Conservation (phyloP, 306 rosid genomes). For the Canavalia gladiata region DNA sequence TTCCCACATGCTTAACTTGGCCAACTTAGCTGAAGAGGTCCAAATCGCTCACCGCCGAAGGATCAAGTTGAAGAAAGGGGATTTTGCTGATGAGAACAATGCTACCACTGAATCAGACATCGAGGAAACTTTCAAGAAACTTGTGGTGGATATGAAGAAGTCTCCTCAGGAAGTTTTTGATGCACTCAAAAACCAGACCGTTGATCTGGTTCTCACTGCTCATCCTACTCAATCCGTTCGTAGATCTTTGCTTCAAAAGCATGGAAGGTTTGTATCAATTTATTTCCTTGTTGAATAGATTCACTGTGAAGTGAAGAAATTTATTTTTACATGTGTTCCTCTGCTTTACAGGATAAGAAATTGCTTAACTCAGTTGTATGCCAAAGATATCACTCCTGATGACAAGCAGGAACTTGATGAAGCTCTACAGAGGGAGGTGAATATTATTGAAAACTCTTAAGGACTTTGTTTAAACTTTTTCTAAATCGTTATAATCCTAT, state of each 20-base stretch:
- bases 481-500: background rate
- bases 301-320: conserved; percentile 16
- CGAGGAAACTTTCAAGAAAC: conserved; percentile 91
- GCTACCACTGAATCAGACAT: conserved; percentile 94
- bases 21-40: conserved; percentile 97
- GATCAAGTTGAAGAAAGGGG: conserved; percentile 85
- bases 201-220: conserved; percentile 93
- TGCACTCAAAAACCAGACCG: conserved; percentile 89
- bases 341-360: conserved; percentile 71
- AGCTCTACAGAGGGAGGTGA: conserved; percentile 95
- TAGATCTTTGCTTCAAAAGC: conserved; percentile 94
- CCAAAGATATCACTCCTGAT: conserved; percentile 86
- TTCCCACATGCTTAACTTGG: conserved; percentile 94
- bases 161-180: conserved; percentile 91
- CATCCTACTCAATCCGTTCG: conserved; percentile 98
- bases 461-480: conserved; percentile 4
- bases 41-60: conserved; percentile 86
- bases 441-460: conserved; percentile 27
- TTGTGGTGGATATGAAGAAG: conserved; percentile 71
- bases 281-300: background rate
- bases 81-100: conserved; percentile 79
- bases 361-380: conserved; percentile 73
- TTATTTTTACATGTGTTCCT: conserved; percentile 23
- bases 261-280: conserved; percentile 70
- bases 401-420: conserved; percentile 95